These are phyloP conservation scores for Tetraselmis striata DNA, from an alignment of 139 green algal species.

Conservation along the genomic window DNA sequence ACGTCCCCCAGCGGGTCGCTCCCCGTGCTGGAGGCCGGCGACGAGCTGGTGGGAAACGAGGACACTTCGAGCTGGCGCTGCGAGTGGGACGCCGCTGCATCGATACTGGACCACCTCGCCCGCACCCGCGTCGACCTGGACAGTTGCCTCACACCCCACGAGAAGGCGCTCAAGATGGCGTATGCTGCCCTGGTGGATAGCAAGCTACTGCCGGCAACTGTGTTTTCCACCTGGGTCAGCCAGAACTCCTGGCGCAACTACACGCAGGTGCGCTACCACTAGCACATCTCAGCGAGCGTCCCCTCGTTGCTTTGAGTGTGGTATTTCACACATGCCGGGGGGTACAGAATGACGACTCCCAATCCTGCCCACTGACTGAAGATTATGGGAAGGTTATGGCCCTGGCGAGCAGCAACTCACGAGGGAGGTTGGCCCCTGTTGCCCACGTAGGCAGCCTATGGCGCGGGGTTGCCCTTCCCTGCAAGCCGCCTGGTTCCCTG, in stretches of 20 bases:
- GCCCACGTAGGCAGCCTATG: background rate
- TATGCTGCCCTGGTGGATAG: background rate
- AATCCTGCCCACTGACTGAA: background rate
- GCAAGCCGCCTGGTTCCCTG: background rate
- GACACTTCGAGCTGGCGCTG: background rate
- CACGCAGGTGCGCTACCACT: background rate
- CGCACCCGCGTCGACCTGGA: background rate
- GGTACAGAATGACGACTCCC: no score
- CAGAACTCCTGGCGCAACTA: background rate
- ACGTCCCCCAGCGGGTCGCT: background rate
- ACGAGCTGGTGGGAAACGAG: background rate
- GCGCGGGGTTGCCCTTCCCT: background rate
- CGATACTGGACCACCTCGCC: background rate
- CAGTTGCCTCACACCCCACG: background rate
- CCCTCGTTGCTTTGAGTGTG: no score
- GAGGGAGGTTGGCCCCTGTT: no score
- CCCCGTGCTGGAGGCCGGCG: background rate
- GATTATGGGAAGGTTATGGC: no score
- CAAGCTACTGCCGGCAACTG: background rate
- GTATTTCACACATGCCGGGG: no score
- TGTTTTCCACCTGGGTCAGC: background rate
- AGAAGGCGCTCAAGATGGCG: background rate
- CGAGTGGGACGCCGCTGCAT: background rate
- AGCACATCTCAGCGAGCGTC: no score
- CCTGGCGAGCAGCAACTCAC: no score